Evolutionary conservation across 176 grass and related monocot genomes (phyloP).

Genomic region (Oryza brachyantha): DNA sequence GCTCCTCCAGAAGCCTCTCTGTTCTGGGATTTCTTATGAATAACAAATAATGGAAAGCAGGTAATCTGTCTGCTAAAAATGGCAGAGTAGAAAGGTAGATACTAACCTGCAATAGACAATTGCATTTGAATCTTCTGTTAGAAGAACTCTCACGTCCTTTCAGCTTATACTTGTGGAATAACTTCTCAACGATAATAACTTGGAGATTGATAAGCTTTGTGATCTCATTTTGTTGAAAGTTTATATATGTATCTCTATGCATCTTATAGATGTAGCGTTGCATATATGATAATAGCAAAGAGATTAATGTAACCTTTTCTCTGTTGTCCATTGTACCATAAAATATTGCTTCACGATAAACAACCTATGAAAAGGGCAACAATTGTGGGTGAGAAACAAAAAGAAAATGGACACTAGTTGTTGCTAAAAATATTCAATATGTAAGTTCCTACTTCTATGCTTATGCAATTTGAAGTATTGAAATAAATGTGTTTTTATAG

Average conservation of each 20-base stretch:
- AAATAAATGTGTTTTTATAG: slow-evolving; percentile 2
- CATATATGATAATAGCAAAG: slow-evolving; percentile 71
- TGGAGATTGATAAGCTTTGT: slow-evolving; percentile 56
- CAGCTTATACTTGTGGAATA: slow-evolving; percentile 75
- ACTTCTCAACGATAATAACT: slow-evolving; percentile 67
- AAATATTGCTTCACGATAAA: slow-evolving; percentile 84
- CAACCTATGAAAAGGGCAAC: slow-evolving; percentile 49
- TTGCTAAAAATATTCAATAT: slow-evolving; percentile 7
- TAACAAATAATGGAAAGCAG: not conserved
- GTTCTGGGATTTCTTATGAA: not conserved
- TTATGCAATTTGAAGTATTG: not conserved
- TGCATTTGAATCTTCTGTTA: slow-evolving; percentile 61
- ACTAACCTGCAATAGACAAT: slow-evolving; percentile 80
- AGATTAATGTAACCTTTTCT: slow-evolving; percentile 57
- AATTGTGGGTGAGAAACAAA: slow-evolving; percentile 35
- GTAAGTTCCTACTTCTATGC: not conserved
- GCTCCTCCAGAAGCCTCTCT: not conserved
- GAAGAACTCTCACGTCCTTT: slow-evolving; percentile 56
- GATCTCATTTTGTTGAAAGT: slow-evolving; percentile 57
- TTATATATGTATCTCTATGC: slow-evolving; percentile 57
- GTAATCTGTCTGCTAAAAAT: slow-evolving; percentile 17
- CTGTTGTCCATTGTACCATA: slow-evolving; percentile 65
- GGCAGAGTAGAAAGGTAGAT: not conserved
- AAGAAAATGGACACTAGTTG: not conserved
- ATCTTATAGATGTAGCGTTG: slow-evolving; percentile 83